Evolutionary conservation across 805 yeast genomes (phyloP).

Genomic region (Ogataea pini): DNA sequence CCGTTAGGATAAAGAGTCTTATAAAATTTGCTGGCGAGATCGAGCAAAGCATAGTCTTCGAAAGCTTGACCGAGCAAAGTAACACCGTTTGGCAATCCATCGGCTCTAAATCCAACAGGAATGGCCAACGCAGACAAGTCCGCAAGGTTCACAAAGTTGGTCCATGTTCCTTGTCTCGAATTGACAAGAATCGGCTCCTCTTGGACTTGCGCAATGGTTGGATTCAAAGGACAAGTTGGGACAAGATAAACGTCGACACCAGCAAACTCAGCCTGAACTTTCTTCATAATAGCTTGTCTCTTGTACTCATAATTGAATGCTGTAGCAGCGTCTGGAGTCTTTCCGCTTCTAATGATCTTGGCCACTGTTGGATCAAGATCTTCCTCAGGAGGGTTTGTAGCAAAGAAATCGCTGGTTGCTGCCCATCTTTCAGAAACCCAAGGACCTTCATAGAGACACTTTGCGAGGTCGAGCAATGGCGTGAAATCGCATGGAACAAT

Average conservation of each 20-base stretch:
- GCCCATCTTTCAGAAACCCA: conserved; percentile 97
- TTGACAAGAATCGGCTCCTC: conserved; percentile 80
- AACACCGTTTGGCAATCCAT: conserved; percentile 89
- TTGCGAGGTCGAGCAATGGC: conserved; percentile 77
- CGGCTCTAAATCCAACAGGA: conserved; percentile 86
- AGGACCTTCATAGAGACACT: conserved; percentile 93
- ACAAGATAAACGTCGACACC: conserved; percentile 77
- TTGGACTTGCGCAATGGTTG: conserved; percentile 70
- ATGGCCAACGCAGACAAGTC: conserved; percentile 90
- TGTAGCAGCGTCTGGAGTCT: conserved; percentile 75
- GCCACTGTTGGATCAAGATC: conserved; percentile 84
- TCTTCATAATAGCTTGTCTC: conserved; percentile 75
- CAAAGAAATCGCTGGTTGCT: conserved; percentile 73
- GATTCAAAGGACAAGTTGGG: conserved; percentile 94
- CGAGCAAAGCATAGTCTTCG: conserved; percentile 85
- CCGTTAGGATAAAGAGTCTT: conserved; percentile 43
- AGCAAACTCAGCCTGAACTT: conserved; percentile 53
- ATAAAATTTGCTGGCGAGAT: conserved; percentile 75
- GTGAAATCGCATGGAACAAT: conserved; percentile 68
- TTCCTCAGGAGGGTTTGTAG: conserved; percentile 65
- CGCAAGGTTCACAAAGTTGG: conserved; percentile 93
- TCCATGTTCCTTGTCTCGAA: conserved; percentile 96
- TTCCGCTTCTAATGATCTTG: conserved; percentile 76
- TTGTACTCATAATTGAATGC: conserved; percentile 84
- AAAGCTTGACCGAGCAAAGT: conserved; percentile 80